Base-by-base conservation (phyloP, 2,329 filamentous ascomycete species). In the Tolypocladium paradoxum region DNA sequence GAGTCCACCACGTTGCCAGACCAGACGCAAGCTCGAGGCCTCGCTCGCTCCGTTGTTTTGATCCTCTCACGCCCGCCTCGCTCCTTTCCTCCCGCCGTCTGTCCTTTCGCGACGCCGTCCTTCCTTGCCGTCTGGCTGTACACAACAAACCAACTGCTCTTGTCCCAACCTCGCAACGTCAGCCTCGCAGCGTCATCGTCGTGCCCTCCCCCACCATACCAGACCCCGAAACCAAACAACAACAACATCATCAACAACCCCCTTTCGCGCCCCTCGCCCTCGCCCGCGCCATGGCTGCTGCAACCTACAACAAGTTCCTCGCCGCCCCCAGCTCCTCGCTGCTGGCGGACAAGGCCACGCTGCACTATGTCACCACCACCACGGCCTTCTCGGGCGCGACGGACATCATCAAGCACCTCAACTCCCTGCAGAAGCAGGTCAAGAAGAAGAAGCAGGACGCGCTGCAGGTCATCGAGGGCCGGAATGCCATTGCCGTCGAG, bases 361-460 rank as follows among this genome's bases (percentile, higher is more conserved):
- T 91, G 61, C 84, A 92, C 76, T 99, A 97, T 75, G 85, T 97
- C 68, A 90, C 91, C 53, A 96, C 92, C 8, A 85, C 90, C 14
- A 90, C 85, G 35, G 82, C 82, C 58, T 76, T 95, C 65, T 76
- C 78, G 57, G 84, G 88, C 60, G 70, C 86, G 48, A 78, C 83
- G 50, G 82, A 88, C 48, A 90, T 99, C 68, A 75, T 92, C 71
- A 90, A 89, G 73, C 91, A 97, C 71, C 73, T 96, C 57, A 77
- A 75, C 62, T 77, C 78, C 37, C 80, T 90, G 67, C 77, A 80
- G 62, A 85, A 84, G 67, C 80, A 88, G 66, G 76, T 96, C 65
- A 87, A 85, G 70, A 95, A 90, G 77, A 91, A 88, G 72, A 83
- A 85, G 61, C 83, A 96, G 70, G 85, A 85, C 45, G 71, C 92